Base-by-base conservation (phyloP, 257 asterid species). In the Galeopsis tetrahit region DNA sequence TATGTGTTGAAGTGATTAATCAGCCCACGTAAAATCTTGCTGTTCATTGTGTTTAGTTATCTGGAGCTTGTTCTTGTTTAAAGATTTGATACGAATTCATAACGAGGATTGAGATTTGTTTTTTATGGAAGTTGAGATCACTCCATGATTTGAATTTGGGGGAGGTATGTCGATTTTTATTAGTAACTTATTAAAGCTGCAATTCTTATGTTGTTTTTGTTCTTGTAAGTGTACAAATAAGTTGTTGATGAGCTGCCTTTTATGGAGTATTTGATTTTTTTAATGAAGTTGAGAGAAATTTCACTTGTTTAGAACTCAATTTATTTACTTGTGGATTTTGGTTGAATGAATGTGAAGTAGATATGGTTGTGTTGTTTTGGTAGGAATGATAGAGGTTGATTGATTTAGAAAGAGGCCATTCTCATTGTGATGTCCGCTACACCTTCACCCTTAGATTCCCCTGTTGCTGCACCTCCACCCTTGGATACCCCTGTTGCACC, bases 351-450 rank as follows among this genome's bases (percentile, higher is more conserved):
- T 13, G 34, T 55, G 4, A 15, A 49, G 52, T 67, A 68, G 80
- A 70, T 66, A 15, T 65, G 56, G 21, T 72, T 68, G 61, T 73
- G 33, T 39, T 73, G 59, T 55, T 70, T 66, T 73, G 76, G 73
- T 68, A 63, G 88, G 68, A 76, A 81, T 83, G 84, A 75, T 77
- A 71, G 70, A 63, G 35, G 34, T 70, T 57, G 70, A 21, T 62
- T 78, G 68, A 55, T 69, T 79, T 78, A 66, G 80, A 38, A 68
- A 21, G 28, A 21, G 28, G 28, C 28, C 28, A 21, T 21, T 21
- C 79, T 17, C 42, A 49, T 44, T 78, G 82, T 56, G 66, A 90
- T 90, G 91, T 81, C 91, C 55, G 68, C 83, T 42, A 40, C 81
- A 73, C 76, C 89, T 80, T 21, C 28, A 21, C 28, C 28, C 28